phyloP scores from a whole-genome alignment of 2,329 filamentous ascomycete species.

The Fonsecaea pedrosoi region DNA sequence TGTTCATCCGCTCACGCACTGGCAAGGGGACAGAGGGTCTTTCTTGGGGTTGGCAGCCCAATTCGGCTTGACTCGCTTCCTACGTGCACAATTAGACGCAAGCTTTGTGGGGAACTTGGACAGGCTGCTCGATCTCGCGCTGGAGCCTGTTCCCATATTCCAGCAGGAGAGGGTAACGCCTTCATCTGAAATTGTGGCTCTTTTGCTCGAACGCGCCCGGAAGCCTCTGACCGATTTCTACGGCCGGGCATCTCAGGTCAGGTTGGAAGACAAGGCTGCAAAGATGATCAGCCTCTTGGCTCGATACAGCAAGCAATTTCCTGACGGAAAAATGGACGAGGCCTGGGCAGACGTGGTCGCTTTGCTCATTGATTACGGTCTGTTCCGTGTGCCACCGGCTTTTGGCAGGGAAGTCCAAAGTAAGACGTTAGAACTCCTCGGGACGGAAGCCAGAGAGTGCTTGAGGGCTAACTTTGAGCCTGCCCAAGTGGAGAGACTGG shows the following conservation, averaged over 20 bases:
- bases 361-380: constrained; percentile 6
- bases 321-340: not conserved
- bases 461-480: too few species aligned
- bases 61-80: not conserved
- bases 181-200: not conserved
- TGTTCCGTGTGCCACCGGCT: not conserved
- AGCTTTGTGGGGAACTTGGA: not conserved
- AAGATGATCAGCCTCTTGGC: not conserved
- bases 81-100: not conserved
- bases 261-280: not conserved
- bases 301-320: not conserved
- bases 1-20: not conserved
- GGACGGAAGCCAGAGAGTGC: too few species aligned
- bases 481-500: too few species aligned
- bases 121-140: not conserved
- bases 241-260: not conserved
- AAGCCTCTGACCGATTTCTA: not conserved
- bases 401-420: too few species aligned
- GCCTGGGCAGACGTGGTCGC: constrained; percentile 1
- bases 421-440: too few species aligned
- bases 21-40: not conserved
- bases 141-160: not conserved
- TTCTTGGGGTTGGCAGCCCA: not conserved
- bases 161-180: not conserved
- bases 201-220: not conserved